These are phyloP conservation scores for Zymoseptoria tritici DNA, from an alignment of 2,329 filamentous ascomycete genomes.

Conservation along the genomic window DNA sequence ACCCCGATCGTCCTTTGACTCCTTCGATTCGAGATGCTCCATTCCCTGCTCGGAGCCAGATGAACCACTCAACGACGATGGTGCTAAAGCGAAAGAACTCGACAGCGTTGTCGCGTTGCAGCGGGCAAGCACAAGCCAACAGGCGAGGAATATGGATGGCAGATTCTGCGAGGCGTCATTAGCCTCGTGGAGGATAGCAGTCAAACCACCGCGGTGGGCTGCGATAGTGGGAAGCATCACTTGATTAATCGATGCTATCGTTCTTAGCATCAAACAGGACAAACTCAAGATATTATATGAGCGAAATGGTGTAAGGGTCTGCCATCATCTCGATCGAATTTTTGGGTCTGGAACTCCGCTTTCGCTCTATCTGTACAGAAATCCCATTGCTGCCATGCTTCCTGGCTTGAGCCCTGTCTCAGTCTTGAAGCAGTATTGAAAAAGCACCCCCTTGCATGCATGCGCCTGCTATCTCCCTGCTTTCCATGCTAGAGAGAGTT, in stretches of 20 bases:
- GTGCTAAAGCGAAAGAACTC: not conserved
- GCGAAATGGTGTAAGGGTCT: not conserved
- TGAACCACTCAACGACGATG: not conserved
- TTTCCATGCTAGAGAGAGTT: not conserved
- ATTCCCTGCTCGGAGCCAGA: not conserved
- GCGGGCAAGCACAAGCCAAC: not conserved
- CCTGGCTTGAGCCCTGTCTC: not conserved
- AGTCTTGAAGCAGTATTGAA: not conserved
- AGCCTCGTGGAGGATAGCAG: not conserved
- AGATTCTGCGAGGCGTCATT: not conserved
- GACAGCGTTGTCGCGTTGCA: not conserved
- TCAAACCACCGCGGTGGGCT: not conserved
- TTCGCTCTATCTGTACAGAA: not conserved
- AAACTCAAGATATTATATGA: too few relatives aligned
- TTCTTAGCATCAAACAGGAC: not conserved
- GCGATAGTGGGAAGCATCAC: not conserved
- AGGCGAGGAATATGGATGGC: not conserved
- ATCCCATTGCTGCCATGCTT: not conserved
- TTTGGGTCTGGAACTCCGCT: not conserved
- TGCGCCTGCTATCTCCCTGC: not conserved
- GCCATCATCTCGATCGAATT: not conserved
- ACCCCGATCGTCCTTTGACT: slow-evolving; percentile 10
- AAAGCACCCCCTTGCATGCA: not conserved
- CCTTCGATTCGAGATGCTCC: not conserved
- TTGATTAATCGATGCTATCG: not conserved